Base-by-base conservation (phyloP, 1,284 basidiomycete genomes). In the Ceratobasidium sp. region DNA sequence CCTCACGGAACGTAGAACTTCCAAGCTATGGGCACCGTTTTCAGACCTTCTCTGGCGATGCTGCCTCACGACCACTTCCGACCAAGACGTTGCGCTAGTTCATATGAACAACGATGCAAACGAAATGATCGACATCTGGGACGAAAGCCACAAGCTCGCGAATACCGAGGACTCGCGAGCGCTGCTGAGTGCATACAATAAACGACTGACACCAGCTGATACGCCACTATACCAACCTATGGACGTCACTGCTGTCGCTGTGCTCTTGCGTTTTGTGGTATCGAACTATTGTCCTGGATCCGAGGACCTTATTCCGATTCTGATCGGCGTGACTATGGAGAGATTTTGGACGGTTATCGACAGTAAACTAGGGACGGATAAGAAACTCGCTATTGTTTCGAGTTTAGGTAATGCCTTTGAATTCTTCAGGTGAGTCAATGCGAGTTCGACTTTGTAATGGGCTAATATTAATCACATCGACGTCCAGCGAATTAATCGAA, bases 1-100 rank as follows among this genome's bases (percentile, higher is more conserved):
- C 11, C 36, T 41, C 36, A 41, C 11, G 11, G 11, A 41, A 4
- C 11, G 11, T 41, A 41, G 36, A 11, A 5, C 36, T 11, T 41
- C 36, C 11, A 41, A 41, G 11, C 11, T 41, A 41, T 41, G 36
- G 36, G 36, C 36, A 11, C 57, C 60, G 2, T 63, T 63, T 47
- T 24, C n/a, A 2, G 60, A 63, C 2, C 44, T 63, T 7, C 41
- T 63, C 7, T 63, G 60, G 60, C 2, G 60, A 24, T 63, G 47
- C 15, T 17, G 11, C 2, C 44, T 63, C 24, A 41, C 47, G 11
- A 22, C 60, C 7, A 44, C 60, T 2, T n/a, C 41, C 7, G 36
- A 63, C 24, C 60, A 63, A 24, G 15, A 44, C 19, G 41, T 14
- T 24, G 9, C 60, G 15, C 8, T 63, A 7, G 14, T 63, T 9